A percentile compares a stretch with the other conserved stretches of the same genome.
Conservation (phyloP, 306 rosid species). For the Hippophae gyantsensis region DNA sequence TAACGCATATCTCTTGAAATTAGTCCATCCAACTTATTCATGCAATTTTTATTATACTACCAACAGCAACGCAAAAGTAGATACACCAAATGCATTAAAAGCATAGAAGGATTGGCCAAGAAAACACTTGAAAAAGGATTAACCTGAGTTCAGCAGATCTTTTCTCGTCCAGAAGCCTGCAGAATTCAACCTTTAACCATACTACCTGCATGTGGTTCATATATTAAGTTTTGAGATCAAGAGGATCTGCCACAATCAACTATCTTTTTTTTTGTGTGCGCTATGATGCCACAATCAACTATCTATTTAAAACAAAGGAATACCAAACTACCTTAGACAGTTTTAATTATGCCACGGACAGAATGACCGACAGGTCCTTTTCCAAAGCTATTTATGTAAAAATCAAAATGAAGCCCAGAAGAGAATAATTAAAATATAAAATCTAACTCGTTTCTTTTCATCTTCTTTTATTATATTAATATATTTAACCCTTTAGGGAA, state of each 20-base stretch:
- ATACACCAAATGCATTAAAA: neutral
- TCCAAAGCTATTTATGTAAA: neutral
- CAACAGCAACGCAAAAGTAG: neutral
- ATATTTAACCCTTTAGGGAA: neutral
- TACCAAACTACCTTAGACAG: neutral
- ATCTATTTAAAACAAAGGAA: neutral
- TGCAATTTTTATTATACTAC: too few species aligned
- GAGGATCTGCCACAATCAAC: neutral
- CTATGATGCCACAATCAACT: conserved; percentile 2
- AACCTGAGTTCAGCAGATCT: conserved; percentile 89
- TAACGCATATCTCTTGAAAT: too few species aligned
- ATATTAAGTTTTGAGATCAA: conserved; percentile 17
- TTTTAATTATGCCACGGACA: neutral
- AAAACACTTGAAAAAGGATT: conserved; percentile 9
- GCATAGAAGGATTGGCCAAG: neutral
- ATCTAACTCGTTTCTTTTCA: neutral
- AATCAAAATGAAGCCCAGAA: neutral
- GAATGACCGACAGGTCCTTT: too few species aligned
- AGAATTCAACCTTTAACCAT: conserved; percentile 79
- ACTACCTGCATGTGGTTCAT: conserved; percentile 56
- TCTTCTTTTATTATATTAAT: neutral
- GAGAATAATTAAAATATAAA: neutral
- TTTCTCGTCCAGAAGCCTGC: conserved; percentile 80
- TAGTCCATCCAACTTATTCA: too few species aligned
- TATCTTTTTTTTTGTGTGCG: conserved; percentile 1